Percentiles rank a stretch among this genome's conserved stretches.
These are phyloP conservation scores for Pichia sp. DNA, from an alignment of 1,139 yeast genomes.

Conservation along the genomic window DNA sequence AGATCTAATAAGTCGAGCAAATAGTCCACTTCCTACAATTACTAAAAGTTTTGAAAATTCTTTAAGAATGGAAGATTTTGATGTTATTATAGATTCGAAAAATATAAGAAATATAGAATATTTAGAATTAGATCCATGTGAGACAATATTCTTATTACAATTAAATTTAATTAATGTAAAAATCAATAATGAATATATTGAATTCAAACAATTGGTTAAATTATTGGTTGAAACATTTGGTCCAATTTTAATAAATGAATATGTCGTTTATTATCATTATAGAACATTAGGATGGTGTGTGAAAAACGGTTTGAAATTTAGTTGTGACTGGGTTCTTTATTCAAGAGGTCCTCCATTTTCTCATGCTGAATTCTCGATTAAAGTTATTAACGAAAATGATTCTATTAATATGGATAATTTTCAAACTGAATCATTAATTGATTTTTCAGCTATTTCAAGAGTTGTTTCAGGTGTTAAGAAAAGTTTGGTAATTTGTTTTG, in stretches of 20 bases:
- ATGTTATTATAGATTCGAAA: conserved; percentile 36
- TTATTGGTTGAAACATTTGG: conserved; percentile 26
- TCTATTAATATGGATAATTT: no score
- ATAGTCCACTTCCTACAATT: conserved; percentile 3
- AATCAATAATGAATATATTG: conserved; percentile 4
- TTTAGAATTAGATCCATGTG: conserved; percentile 70
- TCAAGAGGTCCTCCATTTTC: conserved; percentile 91
- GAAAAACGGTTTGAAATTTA: conserved; percentile 85
- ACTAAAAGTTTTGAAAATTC: background rate
- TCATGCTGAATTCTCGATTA: conserved; percentile 78
- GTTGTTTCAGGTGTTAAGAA: conserved; percentile 87
- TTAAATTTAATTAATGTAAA: conserved; percentile 25
- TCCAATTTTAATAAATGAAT: conserved; percentile 44
- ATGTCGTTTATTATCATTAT: conserved; percentile 79
- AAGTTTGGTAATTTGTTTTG: conserved; percentile 62
- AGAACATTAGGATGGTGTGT: conserved; percentile 94
- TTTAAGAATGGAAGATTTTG: conserved; percentile 38
- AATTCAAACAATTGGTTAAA: conserved; percentile 28
- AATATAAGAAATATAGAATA: conserved; percentile 49
- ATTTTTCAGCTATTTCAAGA: conserved; percentile 62
- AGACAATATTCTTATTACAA: conserved; percentile 59
- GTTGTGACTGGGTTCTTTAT: conserved; percentile 74
- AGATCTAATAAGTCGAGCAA: conserved; percentile 3
- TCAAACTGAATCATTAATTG: conserved; percentile 45
- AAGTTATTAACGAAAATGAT: conserved; percentile 16